Evolutionary conservation across 2,329 filamentous ascomycete genomes (phyloP).

Genomic region (Diaporthe eres): DNA sequence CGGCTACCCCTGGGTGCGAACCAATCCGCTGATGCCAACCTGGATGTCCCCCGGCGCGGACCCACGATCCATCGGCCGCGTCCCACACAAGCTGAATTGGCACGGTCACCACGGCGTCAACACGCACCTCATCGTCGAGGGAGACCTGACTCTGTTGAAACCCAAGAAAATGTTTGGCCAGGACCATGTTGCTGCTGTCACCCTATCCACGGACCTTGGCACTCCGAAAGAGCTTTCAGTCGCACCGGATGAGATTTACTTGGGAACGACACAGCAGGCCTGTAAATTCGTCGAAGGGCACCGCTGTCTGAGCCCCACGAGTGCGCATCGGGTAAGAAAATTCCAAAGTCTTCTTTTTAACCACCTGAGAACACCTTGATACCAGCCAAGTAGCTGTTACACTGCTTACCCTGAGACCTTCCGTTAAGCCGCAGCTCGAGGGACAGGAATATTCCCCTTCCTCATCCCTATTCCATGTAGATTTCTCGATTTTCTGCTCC

Average conservation of each 20-base stretch:
- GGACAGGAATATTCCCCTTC: background rate
- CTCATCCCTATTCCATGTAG: fast-evolving
- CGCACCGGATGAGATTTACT: background rate
- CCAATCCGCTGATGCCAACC: background rate
- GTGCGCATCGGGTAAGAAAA: background rate
- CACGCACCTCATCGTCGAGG: slow-evolving; percentile 54
- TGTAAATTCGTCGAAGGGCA: slow-evolving; percentile 27
- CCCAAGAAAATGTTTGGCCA: background rate
- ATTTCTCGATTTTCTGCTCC: fast-evolving
- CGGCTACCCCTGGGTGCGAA: slow-evolving; percentile 18
- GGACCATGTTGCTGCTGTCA: background rate
- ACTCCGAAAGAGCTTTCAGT: background rate
- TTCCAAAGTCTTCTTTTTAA: background rate
- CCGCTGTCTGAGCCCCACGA: background rate
- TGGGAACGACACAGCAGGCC: background rate
- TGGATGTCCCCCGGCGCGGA: background rate
- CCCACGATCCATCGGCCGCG: background rate
- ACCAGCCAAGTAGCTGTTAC: background rate
- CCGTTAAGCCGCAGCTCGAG: background rate
- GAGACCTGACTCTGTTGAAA: slow-evolving; percentile 43
- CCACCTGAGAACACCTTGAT: fast-evolving
- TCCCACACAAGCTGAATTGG: slow-evolving; percentile 9
- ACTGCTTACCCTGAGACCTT: background rate
- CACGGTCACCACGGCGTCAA: slow-evolving; percentile 48
- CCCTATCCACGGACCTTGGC: background rate